Percentiles rank a stretch among this genome's conserved stretches.
phyloP scores from a whole-genome alignment of 257 asterid species.

The Knoxia roxburghii region DNA sequence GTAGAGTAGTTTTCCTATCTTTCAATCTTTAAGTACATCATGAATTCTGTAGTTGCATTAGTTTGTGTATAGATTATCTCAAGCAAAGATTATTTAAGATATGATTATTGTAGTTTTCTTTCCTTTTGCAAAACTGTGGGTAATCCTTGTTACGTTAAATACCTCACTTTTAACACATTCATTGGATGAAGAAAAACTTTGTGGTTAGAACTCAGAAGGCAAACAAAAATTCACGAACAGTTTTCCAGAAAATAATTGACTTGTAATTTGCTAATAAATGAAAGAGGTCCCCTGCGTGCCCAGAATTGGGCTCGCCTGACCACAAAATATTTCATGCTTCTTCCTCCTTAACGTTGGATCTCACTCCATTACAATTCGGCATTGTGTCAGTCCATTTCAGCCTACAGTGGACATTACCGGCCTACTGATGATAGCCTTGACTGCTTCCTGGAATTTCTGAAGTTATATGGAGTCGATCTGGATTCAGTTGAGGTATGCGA shows the following conservation, averaged over 20 bases:
- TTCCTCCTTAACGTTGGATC: constrained; percentile 9
- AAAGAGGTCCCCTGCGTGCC: too few species aligned
- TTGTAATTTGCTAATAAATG: not conserved
- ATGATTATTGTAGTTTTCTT: not conserved
- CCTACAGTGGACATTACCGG: constrained; percentile 96
- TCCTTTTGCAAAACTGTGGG: not conserved
- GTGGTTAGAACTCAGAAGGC: too few species aligned
- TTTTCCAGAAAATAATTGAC: not conserved
- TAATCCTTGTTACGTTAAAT: too few species aligned
- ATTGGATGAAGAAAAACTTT: too few species aligned
- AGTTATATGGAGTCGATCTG: constrained; percentile 68
- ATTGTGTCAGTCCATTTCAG: constrained; percentile 61
- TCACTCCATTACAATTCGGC: constrained; percentile 2
- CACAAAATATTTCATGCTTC: not conserved
- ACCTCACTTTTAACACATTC: too few species aligned
- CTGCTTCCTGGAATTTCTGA: constrained; percentile 53
- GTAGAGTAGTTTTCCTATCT: constrained; percentile 27
- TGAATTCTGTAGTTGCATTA: not conserved
- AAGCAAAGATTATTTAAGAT: not conserved
- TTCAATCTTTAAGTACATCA: not conserved
- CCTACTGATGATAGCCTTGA: constrained; percentile 82
- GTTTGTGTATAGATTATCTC: not conserved
- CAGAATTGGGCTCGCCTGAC: constrained; percentile 3
- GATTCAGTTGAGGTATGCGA: constrained; percentile 60
- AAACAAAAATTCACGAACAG: not conserved